Conservation (phyloP, 2,329 filamentous ascomycete species). For the Fusarium mangiferae region DNA sequence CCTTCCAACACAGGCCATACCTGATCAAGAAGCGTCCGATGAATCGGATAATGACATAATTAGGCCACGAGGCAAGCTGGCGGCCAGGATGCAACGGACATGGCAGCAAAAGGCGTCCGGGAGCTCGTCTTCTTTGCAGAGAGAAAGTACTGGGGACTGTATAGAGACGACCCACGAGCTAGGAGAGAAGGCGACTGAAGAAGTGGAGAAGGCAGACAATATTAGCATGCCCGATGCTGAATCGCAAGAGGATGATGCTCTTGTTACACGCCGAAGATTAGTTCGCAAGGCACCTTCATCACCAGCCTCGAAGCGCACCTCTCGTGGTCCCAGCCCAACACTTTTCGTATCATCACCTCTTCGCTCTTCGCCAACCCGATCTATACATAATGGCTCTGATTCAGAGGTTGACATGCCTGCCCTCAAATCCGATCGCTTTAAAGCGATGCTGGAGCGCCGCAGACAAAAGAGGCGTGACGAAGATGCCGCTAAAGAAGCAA, state of each 20-base stretch:
- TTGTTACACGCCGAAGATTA: constrained; percentile 54
- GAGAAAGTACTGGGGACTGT: constrained; percentile 53
- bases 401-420: constrained; percentile 61
- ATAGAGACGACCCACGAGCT: constrained; percentile 56
- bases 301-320: constrained; percentile 41
- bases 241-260: constrained; percentile 55
- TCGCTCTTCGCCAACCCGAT: constrained; percentile 47
- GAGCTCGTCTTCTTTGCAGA: background rate
- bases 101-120: constrained; percentile 27
- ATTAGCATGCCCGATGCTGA: constrained; percentile 46
- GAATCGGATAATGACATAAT: constrained; percentile 49
- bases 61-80: constrained; percentile 71
- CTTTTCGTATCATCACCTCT: constrained; percentile 67
- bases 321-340: constrained; percentile 53
- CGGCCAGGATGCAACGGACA: constrained; percentile 68
- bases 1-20: constrained; percentile 31
- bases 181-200: constrained; percentile 33
- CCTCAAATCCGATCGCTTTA: constrained; percentile 68
- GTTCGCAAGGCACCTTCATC: constrained; percentile 50
- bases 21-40: constrained; percentile 60
- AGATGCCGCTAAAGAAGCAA: constrained; percentile 68
- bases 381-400: constrained; percentile 49
- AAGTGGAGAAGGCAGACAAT: constrained; percentile 41
- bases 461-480: constrained; percentile 74
- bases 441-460: constrained; percentile 78